These are phyloP conservation scores for Penicillium robsamsonii DNA, from an alignment of 495 filamentous ascomycete genomes.

Conservation along the genomic window DNA sequence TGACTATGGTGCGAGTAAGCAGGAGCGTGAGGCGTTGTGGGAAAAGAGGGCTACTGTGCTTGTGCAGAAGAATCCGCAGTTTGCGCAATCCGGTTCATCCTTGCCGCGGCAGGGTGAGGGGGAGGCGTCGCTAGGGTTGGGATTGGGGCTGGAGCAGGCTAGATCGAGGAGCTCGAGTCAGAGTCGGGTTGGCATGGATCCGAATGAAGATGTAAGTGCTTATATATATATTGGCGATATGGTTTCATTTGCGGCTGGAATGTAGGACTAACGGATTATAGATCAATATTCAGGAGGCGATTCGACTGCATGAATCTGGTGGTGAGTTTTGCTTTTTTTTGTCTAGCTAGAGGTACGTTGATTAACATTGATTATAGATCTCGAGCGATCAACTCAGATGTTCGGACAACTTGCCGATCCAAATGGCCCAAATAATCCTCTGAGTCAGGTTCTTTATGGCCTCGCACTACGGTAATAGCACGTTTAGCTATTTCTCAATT, in stretches of 20 bases:
- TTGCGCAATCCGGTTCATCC: conserved; percentile 26
- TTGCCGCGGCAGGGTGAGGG: conserved; percentile 18
- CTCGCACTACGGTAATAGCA: conserved; percentile 74
- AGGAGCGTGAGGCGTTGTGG: conserved; percentile 64
- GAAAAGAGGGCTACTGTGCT: conserved; percentile 86
- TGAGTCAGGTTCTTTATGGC: conserved; percentile 95
- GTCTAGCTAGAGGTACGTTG: background rate
- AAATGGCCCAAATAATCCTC: conserved; percentile 80
- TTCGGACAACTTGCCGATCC: conserved; percentile 87
- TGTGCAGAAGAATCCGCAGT: conserved; percentile 60
- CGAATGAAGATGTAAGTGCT: conserved; percentile 43
- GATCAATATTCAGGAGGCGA: conserved; percentile 92
- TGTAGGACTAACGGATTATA: conserved; percentile 32
- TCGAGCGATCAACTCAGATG: conserved; percentile 75
- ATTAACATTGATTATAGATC: conserved; percentile 32
- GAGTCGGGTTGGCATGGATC: conserved; percentile 34
- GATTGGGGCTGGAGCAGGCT: conserved; percentile 8
- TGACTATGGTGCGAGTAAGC: conserved; percentile 43
- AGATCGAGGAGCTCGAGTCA: conserved; percentile 36
- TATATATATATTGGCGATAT: background rate
- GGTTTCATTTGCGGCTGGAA: background rate
- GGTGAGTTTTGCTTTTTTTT: conserved; percentile 39
- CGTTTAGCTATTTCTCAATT: background rate
- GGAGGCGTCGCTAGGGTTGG: conserved; percentile 14
- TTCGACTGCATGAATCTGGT: conserved; percentile 85